Evolutionary conservation across 192 early-diverging fungal genomes (phyloP).

Genomic region (Gorgonomyces haynaldii): DNA sequence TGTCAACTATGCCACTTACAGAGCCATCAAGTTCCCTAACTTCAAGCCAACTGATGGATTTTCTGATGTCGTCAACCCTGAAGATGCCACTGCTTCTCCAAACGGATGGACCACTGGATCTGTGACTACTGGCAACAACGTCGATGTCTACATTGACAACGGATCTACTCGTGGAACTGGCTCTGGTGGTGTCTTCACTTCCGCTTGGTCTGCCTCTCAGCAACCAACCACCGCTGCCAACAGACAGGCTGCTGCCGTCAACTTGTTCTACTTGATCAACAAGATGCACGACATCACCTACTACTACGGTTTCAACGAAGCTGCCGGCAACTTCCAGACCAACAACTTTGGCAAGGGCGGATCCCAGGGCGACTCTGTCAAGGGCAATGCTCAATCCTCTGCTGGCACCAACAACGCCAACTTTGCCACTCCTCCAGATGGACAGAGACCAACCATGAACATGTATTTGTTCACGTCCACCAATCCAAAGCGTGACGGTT

Average conservation of each 20-base stretch:
- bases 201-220: background rate
- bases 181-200: conserved; percentile 5
- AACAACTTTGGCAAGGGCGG: conserved; percentile 23
- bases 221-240: conserved; percentile 8
- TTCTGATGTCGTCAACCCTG: background rate
- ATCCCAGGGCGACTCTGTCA: conserved; percentile 33
- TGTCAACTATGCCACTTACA: conserved; percentile 6
- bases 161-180: background rate
- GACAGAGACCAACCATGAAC: conserved; percentile 31
- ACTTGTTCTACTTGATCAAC: conserved; percentile 22
- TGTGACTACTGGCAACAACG: conserved; percentile 13
- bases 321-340: conserved; percentile 26
- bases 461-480: conserved; percentile 40
- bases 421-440: conserved; percentile 29
- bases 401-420: conserved; percentile 31
- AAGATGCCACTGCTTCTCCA: conserved; percentile 19
- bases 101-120: conserved; percentile 28
- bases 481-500: conserved; percentile 43
- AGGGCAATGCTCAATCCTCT: conserved; percentile 41
- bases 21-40: conserved; percentile 5
- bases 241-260: conserved; percentile 15
- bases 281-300: conserved; percentile 16
- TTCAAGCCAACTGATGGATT: conserved; percentile 5
- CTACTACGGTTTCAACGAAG: conserved; percentile 24
- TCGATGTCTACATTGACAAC: conserved; percentile 16